Evolutionary conservation across 495 filamentous ascomycete species (phyloP).

Genomic region (Aspergillus egyptiacus): DNA sequence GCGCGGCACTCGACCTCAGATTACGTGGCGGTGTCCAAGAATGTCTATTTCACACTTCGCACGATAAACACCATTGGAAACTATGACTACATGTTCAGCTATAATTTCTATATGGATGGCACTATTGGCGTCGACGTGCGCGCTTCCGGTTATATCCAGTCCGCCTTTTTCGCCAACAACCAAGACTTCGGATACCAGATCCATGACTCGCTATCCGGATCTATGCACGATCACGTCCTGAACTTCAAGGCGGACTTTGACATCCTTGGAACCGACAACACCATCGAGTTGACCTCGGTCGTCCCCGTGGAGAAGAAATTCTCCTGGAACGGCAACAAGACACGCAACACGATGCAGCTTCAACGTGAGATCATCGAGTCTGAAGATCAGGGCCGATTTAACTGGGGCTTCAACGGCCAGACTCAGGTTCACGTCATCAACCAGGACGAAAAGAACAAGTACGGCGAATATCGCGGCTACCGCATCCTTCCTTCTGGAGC

Average conservation of each 20-base stretch:
- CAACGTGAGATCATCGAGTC: conserved; percentile 36
- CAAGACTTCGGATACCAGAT: conserved; percentile 51
- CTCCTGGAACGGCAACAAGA: conserved; percentile 42
- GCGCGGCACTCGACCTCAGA: conserved; percentile 11
- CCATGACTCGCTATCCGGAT: conserved; percentile 45
- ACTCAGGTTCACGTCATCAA: conserved; percentile 49
- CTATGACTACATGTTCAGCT: conserved; percentile 26
- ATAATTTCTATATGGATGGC: conserved; percentile 52
- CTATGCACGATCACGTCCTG: conserved; percentile 56
- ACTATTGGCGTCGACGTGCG: conserved; percentile 50
- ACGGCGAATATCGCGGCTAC: conserved; percentile 53
- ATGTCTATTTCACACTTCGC: conserved; percentile 16
- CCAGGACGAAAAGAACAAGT: conserved; percentile 44
- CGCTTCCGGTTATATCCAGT: conserved; percentile 52
- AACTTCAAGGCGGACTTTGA: conserved; percentile 56
- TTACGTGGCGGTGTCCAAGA: conserved; percentile 10
- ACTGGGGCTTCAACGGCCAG: conserved; percentile 47
- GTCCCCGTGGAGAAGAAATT: conserved; percentile 38
- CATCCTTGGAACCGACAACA: conserved; percentile 46
- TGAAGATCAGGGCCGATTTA: conserved; percentile 44
- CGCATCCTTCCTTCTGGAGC: conserved; percentile 40
- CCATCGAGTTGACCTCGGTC: conserved; percentile 35
- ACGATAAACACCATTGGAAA: conserved; percentile 15
- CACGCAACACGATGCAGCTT: conserved; percentile 51
- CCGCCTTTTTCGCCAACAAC: conserved; percentile 45